These are phyloP conservation scores for Rhynchospora breviuscula DNA, from an alignment of 176 grass and related monocot species.

Conservation along the genomic window DNA sequence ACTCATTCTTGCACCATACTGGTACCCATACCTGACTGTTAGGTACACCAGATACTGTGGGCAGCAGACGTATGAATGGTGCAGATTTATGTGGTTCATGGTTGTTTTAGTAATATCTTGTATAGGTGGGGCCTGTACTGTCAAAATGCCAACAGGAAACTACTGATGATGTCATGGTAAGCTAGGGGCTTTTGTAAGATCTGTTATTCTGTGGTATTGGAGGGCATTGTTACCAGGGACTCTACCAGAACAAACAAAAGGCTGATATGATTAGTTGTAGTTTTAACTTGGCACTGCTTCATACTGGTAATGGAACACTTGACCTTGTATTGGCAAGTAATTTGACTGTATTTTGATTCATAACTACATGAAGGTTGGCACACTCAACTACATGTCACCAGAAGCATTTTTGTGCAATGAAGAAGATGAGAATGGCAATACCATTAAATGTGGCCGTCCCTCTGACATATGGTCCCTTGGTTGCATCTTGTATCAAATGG, in stretches of 20 bases:
- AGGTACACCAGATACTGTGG: neutral
- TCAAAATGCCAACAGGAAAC: neutral
- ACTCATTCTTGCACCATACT: neutral
- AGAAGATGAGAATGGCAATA: slow-evolving; percentile 46
- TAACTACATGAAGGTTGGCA: slow-evolving; percentile 55
- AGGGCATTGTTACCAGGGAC: neutral
- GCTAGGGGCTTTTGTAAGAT: neutral
- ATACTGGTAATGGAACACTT: neutral
- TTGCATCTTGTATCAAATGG: slow-evolving; percentile 96
- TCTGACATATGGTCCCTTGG: slow-evolving; percentile 98
- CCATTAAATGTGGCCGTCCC: slow-evolving; percentile 82
- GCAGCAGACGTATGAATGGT: neutral
- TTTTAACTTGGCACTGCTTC: neutral
- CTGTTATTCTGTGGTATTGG: neutral
- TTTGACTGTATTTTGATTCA: slow-evolving; percentile 11
- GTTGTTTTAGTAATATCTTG: neutral
- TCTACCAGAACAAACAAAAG: neutral
- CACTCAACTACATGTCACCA: slow-evolving; percentile 98
- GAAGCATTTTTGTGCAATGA: slow-evolving; percentile 93
- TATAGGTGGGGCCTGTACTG: no score
- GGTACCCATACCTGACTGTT: neutral
- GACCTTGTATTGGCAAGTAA: neutral
- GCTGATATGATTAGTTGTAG: neutral
- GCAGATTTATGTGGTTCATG: neutral
- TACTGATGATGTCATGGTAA: neutral